Percentiles rank a stretch among this genome's conserved stretches.
These are phyloP conservation scores for Verticillium zaregamsianum DNA, from an alignment of 2,329 filamentous ascomycete species.

Conservation along the genomic window DNA sequence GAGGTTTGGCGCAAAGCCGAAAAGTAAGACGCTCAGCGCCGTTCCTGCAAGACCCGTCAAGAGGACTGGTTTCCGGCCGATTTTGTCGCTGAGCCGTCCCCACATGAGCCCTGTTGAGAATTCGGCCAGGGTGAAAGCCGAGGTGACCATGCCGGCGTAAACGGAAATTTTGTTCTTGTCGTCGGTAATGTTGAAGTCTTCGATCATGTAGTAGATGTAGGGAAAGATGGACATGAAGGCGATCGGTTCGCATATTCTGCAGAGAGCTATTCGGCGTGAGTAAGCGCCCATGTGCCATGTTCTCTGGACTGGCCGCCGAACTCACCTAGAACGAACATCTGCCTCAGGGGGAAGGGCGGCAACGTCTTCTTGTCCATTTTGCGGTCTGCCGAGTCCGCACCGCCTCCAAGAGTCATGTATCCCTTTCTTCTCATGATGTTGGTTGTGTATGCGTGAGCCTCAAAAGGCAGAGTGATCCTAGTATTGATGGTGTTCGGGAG, in stretches of 20 bases:
- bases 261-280: slow-evolving; percentile 59
- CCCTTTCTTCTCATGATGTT: slow-evolving; percentile 12
- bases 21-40: slow-evolving; percentile 85
- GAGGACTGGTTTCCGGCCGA: slow-evolving; percentile 90
- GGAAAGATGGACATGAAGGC: slow-evolving; percentile 99
- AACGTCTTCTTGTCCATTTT: slow-evolving; percentile 9
- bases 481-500: neutral
- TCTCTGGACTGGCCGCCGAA: slow-evolving; percentile 2
- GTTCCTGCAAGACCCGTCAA: slow-evolving; percentile 87
- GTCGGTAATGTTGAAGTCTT: slow-evolving; percentile 81
- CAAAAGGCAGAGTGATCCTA: neutral
- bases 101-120: slow-evolving; percentile 90
- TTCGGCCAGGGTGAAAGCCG: slow-evolving; percentile 92
- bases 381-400: slow-evolving; percentile 1
- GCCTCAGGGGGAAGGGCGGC: slow-evolving; percentile 34
- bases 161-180: slow-evolving; percentile 78
- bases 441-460: neutral
- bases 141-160: slow-evolving; percentile 94
- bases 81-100: slow-evolving; percentile 86
- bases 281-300: neutral
- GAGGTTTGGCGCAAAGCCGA: slow-evolving; percentile 83
- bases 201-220: slow-evolving; percentile 97
- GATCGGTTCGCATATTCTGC: slow-evolving; percentile 96
- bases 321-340: slow-evolving; percentile 49
- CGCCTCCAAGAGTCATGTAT: slow-evolving; percentile 9